Conservation (phyloP, 2,329 filamentous ascomycete species). For the Aspergillus hortae region DNA sequence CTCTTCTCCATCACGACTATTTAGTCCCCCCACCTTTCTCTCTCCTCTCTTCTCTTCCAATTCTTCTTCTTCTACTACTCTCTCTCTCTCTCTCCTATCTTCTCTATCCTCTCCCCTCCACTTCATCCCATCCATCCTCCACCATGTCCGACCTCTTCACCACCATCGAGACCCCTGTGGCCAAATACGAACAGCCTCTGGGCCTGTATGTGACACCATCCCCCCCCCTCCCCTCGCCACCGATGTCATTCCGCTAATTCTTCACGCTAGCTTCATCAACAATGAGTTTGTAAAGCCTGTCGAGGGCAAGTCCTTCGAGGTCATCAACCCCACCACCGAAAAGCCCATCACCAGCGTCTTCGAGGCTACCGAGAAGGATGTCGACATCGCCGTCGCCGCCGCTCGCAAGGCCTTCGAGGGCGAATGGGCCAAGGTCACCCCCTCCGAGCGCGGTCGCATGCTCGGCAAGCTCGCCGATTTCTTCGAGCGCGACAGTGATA, state of each 20-base stretch:
- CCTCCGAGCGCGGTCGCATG: conserved; percentile 65
- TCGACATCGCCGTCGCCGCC: conserved; percentile 73
- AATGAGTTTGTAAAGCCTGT: conserved; percentile 66
- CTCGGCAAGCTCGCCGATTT: conserved; percentile 76
- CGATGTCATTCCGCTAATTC: neutral
- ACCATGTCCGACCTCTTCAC: conserved; percentile 25
- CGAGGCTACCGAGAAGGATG: conserved; percentile 79
- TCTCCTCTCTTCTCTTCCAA: neutral
- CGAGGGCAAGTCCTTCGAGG: conserved; percentile 87
- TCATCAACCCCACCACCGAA: conserved; percentile 84
- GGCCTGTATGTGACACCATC: conserved; percentile 28
- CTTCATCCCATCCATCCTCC: neutral
- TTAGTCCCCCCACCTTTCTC: neutral
- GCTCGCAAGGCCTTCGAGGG: conserved; percentile 83
- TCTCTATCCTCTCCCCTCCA: neutral
- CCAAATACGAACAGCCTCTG: conserved; percentile 37
- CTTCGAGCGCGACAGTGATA: conserved; percentile 71
- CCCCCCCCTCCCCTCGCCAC: neutral
- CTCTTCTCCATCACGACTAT: neutral
- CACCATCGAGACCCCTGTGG: conserved; percentile 34
- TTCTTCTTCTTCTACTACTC: no score
- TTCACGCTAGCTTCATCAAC: conserved; percentile 41
- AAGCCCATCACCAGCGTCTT: conserved; percentile 77
- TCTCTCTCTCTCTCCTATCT: neutral
- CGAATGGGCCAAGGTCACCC: conserved; percentile 64